A percentile compares a stretch with the other conserved stretches of the same genome.
phyloP scores from a whole-genome alignment of 1,284 basidiomycete species.

The Boletus semigastroideus region DNA sequence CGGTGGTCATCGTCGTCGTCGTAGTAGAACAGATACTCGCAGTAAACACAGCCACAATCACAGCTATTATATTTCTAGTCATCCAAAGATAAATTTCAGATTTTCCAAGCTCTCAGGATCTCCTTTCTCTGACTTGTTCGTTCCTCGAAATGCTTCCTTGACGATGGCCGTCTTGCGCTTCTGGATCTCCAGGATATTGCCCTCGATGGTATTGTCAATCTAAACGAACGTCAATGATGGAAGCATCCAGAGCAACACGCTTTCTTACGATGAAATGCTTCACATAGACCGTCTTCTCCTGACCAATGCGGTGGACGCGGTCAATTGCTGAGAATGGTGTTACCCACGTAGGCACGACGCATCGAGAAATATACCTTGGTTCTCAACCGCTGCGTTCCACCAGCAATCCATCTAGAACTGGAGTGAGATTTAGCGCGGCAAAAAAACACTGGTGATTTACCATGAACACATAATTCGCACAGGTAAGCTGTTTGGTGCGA shows the following conservation, averaged over 20 bases:
- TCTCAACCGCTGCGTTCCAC: constrained; percentile 92
- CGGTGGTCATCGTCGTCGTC: constrained; percentile 59
- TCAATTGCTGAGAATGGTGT: constrained; percentile 57
- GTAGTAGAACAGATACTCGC: constrained; percentile 16
- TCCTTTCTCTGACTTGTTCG: constrained; percentile 34
- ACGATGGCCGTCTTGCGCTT: constrained; percentile 85
- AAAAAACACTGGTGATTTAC: constrained; percentile 35
- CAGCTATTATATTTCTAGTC: no score
- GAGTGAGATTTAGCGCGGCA: constrained; percentile 1
- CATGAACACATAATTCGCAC: constrained; percentile 86
- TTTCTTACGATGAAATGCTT: constrained; percentile 83
- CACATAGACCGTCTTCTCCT: constrained; percentile 84
- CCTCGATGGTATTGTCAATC: constrained; percentile 76
- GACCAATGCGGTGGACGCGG: constrained; percentile 81
- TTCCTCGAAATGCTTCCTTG: constrained; percentile 72
- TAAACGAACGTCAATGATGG: constrained; percentile 29
- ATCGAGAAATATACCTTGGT: constrained; percentile 66
- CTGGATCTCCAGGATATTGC: constrained; percentile 85
- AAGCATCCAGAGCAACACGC: not conserved
- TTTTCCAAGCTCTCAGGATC: constrained; percentile 76
- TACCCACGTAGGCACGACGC: constrained; percentile 16
- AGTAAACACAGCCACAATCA: constrained; percentile 23
- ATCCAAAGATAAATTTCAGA: constrained; percentile 38
- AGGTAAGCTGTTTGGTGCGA: constrained; percentile 54
- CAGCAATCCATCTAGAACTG: constrained; percentile 86